Evolutionary conservation across 1,139 yeast species (phyloP), one percentile per base, ranked within the genome.

Genomic region (Groenewaldozyma auringiensis): DNA sequence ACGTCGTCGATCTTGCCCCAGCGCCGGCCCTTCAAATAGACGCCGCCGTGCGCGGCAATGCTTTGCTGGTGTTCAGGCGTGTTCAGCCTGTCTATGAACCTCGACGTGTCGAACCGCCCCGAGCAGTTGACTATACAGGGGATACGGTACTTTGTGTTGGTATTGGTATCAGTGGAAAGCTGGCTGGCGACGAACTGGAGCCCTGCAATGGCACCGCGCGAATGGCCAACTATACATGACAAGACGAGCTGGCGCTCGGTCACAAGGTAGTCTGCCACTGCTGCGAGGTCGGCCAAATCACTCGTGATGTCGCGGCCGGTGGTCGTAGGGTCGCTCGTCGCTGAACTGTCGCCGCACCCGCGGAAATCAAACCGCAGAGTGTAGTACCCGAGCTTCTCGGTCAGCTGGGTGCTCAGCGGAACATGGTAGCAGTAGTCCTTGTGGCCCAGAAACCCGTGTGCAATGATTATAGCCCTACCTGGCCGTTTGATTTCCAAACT

Each of bases 401-500:
- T 81, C 45, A 89, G 62, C 32, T 65, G 64, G 38, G 77, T 75
- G 1, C 94, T 92, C 42, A 87, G 62, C 17, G 66, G 55, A 37
- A 75, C 75, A 54, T 83, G 89, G 64, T 83, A 88, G 50, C 86
- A 78, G 61, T 86, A 83, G 65, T 84, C 77, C 52, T 88, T 76
- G 61, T 88, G 94, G 0, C 95, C 94, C 0, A 81, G 88, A 53
- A 79, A 83, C 2, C 96, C 97, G 60, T 89, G 96, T 17, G 71
- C 53, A 9, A 79, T 51, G 2, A 80, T 56, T 0, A 75, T 78
- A 18, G 73, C 61, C 32, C 71, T 63, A 2, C 66, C 61, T 2
- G 70, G 69, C 25, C 51, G 43, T 1, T 48, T 46, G 2, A 65
- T 62, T 31, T 46, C 40, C 6, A 43, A 40, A 13, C 31, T 38